Evolutionary conservation across 2,329 filamentous ascomycete species (phyloP), one percentile per base, ranked within the genome.

Genomic region (Xylariaceae sp.): DNA sequence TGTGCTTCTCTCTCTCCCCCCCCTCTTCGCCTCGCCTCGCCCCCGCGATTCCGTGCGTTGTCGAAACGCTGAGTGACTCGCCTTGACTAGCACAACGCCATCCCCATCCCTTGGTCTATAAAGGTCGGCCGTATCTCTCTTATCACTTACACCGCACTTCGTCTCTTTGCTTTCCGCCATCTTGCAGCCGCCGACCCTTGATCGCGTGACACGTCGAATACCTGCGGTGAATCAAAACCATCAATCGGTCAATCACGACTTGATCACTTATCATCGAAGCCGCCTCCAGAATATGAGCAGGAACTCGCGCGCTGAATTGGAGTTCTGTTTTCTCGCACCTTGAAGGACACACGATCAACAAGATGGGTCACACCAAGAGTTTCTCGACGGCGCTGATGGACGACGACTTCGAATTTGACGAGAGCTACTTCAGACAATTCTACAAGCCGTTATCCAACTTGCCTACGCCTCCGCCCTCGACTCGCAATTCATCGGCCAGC

Each of bases 361-460:
- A 60, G 37, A 70, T 70, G 68, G 68, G 67, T 27, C 67, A 70
- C 63, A 64, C 63, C 47, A 68, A 68, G 66, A 69, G 67, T 51
- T 67, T 67, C 54, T 69, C 68, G 30, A 53, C 63, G 45, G 55
- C 56, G 19, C 60, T 62, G 47, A 57, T 62, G 40, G 72, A 75
- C 57, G 73, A 78, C 63, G 75, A 78, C 53, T 73, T 73, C 60
- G 76, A 78, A 63, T 73, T 75, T 59, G 75, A 77, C 64, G 74
- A 77, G 56, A 75, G 76, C 59, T 82, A 80, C 69, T 83, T 84
- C 64, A 68, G 70, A 53, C 73, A 74, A 57, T 84, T 83, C 60
- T 87, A 87, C 70, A 79, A 82, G 47, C 84, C 84, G 7, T 74
- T 87, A 50, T 87, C 84, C 32, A 85, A 84, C 68, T 76, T 87